These are phyloP conservation scores for Ophiosphaerella narmari DNA, from an alignment of 2,329 filamentous ascomycete genomes.

Conservation along the genomic window DNA sequence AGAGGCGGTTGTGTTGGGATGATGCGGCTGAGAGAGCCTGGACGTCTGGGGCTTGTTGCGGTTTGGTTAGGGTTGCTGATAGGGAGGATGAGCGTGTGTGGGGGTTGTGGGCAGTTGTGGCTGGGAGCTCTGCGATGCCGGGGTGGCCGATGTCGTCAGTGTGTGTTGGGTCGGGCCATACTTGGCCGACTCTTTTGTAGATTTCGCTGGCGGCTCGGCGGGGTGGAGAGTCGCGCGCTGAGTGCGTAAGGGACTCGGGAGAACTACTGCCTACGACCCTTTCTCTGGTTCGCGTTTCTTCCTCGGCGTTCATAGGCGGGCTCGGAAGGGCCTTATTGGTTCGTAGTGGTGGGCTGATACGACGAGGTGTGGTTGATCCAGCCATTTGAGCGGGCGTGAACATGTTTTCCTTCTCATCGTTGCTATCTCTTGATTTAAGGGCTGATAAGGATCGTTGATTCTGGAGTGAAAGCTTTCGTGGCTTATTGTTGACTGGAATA, in stretches of 20 bases:
- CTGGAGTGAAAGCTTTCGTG: slow-evolving; percentile 40
- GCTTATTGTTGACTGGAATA: slow-evolving; percentile 37
- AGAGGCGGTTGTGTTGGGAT: background rate
- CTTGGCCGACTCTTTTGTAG: slow-evolving; percentile 10
- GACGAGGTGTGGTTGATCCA: slow-evolving; percentile 12
- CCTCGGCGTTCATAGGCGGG: slow-evolving; percentile 24
- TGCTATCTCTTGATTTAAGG: slow-evolving; percentile 5
- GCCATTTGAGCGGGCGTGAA: slow-evolving; percentile 2
- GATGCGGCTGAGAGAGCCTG: slow-evolving; percentile 3
- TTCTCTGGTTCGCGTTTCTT: slow-evolving; percentile 19
- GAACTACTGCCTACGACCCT: slow-evolving; percentile 12
- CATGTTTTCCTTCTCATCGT: slow-evolving; percentile 22
- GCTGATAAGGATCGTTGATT: slow-evolving; percentile 21
- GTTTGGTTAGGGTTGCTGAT: slow-evolving; percentile 14
- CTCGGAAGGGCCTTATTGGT: slow-evolving; percentile 42
- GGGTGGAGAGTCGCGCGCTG: slow-evolving; percentile 2
- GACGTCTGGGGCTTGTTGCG: slow-evolving; percentile 8
- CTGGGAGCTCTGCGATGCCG: slow-evolving; percentile 25
- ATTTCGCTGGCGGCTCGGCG: slow-evolving; percentile 15
- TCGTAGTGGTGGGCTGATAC: slow-evolving; percentile 25
- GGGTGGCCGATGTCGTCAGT: slow-evolving; percentile 13
- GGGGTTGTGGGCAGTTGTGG: slow-evolving; percentile 4
- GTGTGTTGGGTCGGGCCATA: slow-evolving; percentile 5
- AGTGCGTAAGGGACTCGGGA: background rate
- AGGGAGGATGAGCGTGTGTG: slow-evolving; percentile 38